Evolutionary conservation across 495 filamentous ascomycete species (phyloP).

Genomic region (Daldinia caldariorum): DNA sequence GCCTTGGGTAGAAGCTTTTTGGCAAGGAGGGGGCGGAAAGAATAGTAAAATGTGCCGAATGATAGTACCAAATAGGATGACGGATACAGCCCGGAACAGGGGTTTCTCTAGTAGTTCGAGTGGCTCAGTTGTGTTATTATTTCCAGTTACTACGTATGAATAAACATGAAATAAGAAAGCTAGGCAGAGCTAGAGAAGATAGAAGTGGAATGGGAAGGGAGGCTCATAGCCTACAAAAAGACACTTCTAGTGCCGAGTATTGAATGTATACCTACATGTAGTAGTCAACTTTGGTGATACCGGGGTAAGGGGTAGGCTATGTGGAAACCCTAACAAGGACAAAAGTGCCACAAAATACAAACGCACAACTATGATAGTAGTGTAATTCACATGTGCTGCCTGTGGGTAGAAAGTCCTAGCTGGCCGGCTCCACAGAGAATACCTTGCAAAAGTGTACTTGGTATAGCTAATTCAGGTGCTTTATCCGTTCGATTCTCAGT

Average conservation of each 20-base stretch:
- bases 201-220: not conserved
- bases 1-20: conserved; percentile 34
- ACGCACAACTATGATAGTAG: not conserved
- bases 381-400: not conserved
- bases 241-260: not conserved
- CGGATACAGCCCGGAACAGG: conserved; percentile 30
- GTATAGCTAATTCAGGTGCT: not conserved
- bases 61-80: conserved; percentile 22
- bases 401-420: not conserved
- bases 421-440: not conserved
- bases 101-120: conserved; percentile 19
- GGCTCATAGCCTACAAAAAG: not conserved
- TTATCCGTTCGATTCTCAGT: not conserved
- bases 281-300: not conserved
- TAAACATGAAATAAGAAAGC: not conserved
- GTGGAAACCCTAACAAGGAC: not conserved
- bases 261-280: not conserved
- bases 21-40: conserved; percentile 27
- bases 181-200: not conserved
- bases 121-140: conserved; percentile 34
- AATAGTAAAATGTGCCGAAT: conserved; percentile 30
- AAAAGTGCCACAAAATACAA: not conserved
- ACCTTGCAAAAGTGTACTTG: not conserved
- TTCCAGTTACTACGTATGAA: conserved; percentile 15
- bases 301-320: not conserved